A percentile compares a stretch with the other conserved stretches of the same genome.
These are phyloP conservation scores for Fusarium subglutinans DNA, from an alignment of 2,329 filamentous ascomycete species.

Conservation along the genomic window DNA sequence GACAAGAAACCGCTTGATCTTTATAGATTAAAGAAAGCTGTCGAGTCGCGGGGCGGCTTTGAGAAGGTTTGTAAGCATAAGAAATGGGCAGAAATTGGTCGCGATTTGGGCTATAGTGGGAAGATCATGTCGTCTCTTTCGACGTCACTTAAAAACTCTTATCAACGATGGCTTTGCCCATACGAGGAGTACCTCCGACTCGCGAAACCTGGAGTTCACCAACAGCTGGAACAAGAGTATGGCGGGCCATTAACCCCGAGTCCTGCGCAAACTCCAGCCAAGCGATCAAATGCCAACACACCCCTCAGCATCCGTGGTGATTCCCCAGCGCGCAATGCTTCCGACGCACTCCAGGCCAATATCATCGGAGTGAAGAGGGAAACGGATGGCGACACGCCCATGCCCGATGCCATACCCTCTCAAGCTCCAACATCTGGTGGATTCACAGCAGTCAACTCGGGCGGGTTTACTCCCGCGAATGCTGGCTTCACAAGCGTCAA, in stretches of 20 bases:
- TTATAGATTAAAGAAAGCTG: slow-evolving; percentile 95
- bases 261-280: slow-evolving; percentile 75
- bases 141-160: slow-evolving; percentile 97
- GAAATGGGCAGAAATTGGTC: slow-evolving; percentile 98
- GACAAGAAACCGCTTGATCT: slow-evolving; percentile 97
- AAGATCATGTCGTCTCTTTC: slow-evolving; percentile 99
- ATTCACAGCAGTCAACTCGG: slow-evolving; percentile 54
- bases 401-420: slow-evolving; percentile 55
- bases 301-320: slow-evolving; percentile 68
- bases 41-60: slow-evolving; percentile 93
- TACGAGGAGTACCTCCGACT: slow-evolving; percentile 94
- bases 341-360: slow-evolving; percentile 61
- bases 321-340: slow-evolving; percentile 71
- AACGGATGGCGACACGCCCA: slow-evolving; percentile 58
- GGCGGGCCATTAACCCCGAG: slow-evolving; percentile 89
- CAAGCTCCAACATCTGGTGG: slow-evolving; percentile 54
- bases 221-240: slow-evolving; percentile 92
- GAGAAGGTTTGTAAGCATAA: slow-evolving; percentile 97
- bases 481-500: slow-evolving; percentile 75
- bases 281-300: slow-evolving; percentile 68
- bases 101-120: slow-evolving; percentile 95
- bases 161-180: slow-evolving; percentile 94
- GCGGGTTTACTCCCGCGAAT: slow-evolving; percentile 79
- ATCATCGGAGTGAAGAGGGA: slow-evolving; percentile 58
- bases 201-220: slow-evolving; percentile 95